These are phyloP conservation scores for Sodiomyces alkalinus DNA, from an alignment of 2,329 filamentous ascomycete species.

Conservation along the genomic window DNA sequence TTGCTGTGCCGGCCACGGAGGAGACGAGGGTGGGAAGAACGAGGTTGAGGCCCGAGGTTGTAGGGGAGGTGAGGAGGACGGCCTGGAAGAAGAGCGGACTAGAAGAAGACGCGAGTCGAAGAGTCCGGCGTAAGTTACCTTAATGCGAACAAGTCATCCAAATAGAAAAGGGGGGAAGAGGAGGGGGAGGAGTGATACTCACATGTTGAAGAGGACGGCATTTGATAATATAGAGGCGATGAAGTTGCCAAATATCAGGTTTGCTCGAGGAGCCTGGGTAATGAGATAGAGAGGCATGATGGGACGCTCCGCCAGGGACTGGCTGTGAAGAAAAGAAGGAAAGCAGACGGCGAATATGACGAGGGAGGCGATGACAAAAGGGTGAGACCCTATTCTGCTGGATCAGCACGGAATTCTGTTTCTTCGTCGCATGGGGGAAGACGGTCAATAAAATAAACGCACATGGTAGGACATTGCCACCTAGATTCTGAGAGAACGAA, in stretches of 20 bases:
- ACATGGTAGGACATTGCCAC: constrained; percentile 48
- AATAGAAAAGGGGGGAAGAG: background rate
- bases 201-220: constrained; percentile 45
- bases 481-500: constrained; percentile 35
- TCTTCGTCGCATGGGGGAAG: constrained; percentile 1
- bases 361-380: constrained; percentile 37
- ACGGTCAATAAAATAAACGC: constrained; percentile 12
- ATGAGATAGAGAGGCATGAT: constrained; percentile 46
- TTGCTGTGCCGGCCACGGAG: constrained; percentile 37
- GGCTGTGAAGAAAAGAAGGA: constrained; percentile 35
- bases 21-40: constrained; percentile 45
- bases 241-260: constrained; percentile 41
- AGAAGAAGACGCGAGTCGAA: constrained; percentile 1
- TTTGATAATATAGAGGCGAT: constrained; percentile 35
- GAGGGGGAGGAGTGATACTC: constrained; percentile 10
- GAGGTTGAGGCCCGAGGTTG: constrained; percentile 56
- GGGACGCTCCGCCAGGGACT: constrained; percentile 33
- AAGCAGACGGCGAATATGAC: constrained; percentile 29
- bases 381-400: constrained; percentile 48
- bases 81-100: constrained; percentile 65
- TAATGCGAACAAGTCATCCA: no score
- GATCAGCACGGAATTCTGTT: constrained; percentile 1
- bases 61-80: constrained; percentile 54
- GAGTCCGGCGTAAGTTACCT: no score
- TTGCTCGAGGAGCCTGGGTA: constrained; percentile 32